phyloP scores from a whole-genome alignment of 2,329 filamentous ascomycete species.

The Fusarium sp. region DNA sequence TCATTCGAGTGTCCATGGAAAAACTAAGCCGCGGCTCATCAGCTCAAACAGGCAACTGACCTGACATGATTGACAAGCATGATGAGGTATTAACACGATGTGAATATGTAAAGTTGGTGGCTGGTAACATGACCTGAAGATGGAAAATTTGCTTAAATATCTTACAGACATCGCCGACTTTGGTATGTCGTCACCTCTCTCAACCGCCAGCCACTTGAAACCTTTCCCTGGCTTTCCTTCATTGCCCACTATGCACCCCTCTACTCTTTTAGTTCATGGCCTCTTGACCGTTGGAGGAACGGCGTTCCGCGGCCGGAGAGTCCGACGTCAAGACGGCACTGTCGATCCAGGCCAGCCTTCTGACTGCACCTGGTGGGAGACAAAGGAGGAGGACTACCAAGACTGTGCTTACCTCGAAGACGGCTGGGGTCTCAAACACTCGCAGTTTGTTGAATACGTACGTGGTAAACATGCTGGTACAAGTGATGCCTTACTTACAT shows the following conservation, averaged over 20 bases:
- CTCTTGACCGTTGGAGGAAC: conserved; percentile 6
- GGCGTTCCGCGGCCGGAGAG: conserved; percentile 1
- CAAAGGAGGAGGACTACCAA: conserved; percentile 5
- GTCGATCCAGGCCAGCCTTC: conserved; percentile 7
- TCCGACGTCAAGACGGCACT: conserved; percentile 15
- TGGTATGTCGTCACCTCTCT: conserved; percentile 4
- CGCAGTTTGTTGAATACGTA: not conserved
- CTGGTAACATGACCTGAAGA: not conserved
- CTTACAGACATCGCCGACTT: conserved; percentile 1
- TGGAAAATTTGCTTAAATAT: conserved; percentile 13
- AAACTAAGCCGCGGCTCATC: not conserved
- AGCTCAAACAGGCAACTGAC: not conserved
- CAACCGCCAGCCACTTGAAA: not conserved
- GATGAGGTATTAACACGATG: conserved; percentile 1
- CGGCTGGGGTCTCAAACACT: conserved; percentile 9
- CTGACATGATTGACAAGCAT: not conserved
- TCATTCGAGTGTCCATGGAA: conserved; percentile 7
- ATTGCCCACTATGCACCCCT: conserved; percentile 6
- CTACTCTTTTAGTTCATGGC: not conserved
- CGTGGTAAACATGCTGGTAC: not conserved
- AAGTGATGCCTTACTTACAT: not conserved
- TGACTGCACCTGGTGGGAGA: conserved; percentile 25
- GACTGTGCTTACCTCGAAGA: conserved; percentile 13
- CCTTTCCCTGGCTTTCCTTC: not conserved
- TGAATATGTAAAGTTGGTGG: not conserved